These are phyloP conservation scores for Microbotryomycetes sp. DNA, from an alignment of 1,284 basidiomycete genomes.

Conservation along the genomic window DNA sequence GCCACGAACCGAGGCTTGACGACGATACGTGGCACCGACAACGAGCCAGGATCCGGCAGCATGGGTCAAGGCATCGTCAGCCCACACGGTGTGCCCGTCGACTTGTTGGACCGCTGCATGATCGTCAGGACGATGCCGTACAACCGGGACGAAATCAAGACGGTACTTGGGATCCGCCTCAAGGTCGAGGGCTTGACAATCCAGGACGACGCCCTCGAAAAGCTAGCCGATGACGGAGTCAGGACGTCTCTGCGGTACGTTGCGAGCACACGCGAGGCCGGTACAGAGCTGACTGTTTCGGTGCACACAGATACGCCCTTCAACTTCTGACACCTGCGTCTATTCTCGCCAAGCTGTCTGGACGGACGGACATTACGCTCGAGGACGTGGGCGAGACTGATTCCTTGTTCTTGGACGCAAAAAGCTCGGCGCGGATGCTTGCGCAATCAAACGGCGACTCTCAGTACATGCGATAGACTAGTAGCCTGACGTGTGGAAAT, in stretches of 20 bases:
- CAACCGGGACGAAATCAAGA: constrained; percentile 72
- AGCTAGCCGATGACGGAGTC: constrained; percentile 74
- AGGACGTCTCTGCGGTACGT: constrained; percentile 71
- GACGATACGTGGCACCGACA: constrained; percentile 78
- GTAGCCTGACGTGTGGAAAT: too few relatives aligned
- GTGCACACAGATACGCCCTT: constrained; percentile 65
- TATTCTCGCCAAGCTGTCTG: constrained; percentile 71
- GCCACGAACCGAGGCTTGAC: constrained; percentile 92
- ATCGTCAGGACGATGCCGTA: constrained; percentile 91
- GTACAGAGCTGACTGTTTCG: background rate
- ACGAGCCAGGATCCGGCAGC: constrained; percentile 40
- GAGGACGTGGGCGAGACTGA: constrained; percentile 86
- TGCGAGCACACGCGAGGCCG: background rate
- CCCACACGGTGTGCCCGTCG: constrained; percentile 89
- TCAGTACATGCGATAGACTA: constrained; percentile 28
- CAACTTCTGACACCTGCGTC: constrained; percentile 87
- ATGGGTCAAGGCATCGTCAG: constrained; percentile 66
- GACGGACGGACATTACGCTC: constrained; percentile 68
- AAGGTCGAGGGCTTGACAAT: constrained; percentile 79
- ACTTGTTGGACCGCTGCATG: constrained; percentile 91
- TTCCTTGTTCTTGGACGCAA: constrained; percentile 82
- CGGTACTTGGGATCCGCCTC: constrained; percentile 77
- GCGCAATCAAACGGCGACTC: constrained; percentile 2
- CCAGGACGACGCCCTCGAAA: constrained; percentile 67
- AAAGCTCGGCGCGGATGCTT: constrained; percentile 40